Evolutionary conservation across 352 stramenopile species (phyloP), one percentile per base, ranked within the genome.

Genomic region (Globisporangium nagaii): DNA sequence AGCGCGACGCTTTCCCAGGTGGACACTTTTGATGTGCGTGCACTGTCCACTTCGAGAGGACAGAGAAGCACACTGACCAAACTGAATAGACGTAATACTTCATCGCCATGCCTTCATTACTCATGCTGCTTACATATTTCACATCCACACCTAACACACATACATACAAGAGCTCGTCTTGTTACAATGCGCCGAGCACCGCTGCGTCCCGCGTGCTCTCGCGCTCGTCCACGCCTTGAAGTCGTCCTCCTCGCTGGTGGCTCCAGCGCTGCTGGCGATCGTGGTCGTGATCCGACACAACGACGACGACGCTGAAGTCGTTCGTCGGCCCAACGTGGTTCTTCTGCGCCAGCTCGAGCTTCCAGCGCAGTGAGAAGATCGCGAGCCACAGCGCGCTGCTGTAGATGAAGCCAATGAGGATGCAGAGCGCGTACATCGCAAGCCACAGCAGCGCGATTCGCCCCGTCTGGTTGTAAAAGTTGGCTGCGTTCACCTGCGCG

Each of bases 331-430:
- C 42, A 8, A 36, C 42, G 17, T 19, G 42, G 42, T 19, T 49
- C 42, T 49, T 49, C 15, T 49, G 42, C 42, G 42, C 28, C 24
- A 34, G 35, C 48, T 64, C 40, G 53, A 56, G 47, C 50, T 60
- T 63, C 76, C 73, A 87, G 22, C 76, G 72, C 39, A 71, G 27
- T 2, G 44, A 66, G 41, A 87, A 87, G 13, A 84, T 24, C 25
- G 66, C 53, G 34, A 73, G 63, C 34, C 67, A 70, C 30, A 82
- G 36, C 4, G 71, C 68, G 58, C 59, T 74, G 48, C 73, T 79
- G 25, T 77, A 66, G 36, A 87, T 41, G 19, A 82, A 65, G 13
- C 71, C 76, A 13, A 82, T 27, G 12, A 63, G 62, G 27, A 70
- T 31, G n/a, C 69, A 63, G n/a, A 83, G 63, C n/a, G 58, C 61